These are phyloP conservation scores for Betula pendula DNA, from an alignment of 306 rosid genomes.

Conservation along the genomic window DNA sequence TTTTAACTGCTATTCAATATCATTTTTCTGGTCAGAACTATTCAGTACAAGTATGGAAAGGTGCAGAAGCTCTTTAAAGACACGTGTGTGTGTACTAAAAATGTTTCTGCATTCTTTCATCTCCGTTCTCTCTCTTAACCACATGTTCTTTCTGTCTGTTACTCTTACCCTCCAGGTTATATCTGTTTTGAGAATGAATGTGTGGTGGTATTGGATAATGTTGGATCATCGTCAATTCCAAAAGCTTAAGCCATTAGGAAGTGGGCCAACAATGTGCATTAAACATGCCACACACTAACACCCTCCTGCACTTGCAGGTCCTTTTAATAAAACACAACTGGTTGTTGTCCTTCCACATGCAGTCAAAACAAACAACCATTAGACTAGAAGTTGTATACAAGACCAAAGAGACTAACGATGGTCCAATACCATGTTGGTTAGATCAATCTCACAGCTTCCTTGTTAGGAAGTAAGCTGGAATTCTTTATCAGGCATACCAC, in stretches of 20 bases:
- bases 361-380: background rate
- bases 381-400: background rate
- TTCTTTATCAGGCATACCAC: background rate
- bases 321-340: background rate
- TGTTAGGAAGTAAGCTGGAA: background rate
- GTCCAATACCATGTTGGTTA: background rate
- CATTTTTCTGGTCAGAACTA: background rate
- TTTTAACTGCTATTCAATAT: background rate
- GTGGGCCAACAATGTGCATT: background rate
- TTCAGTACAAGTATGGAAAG: background rate
- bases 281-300: background rate
- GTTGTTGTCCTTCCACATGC: background rate
- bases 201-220: background rate
- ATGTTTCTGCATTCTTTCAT: background rate
- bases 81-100: background rate
- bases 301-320: background rate
- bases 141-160: background rate
- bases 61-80: background rate
- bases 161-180: background rate
- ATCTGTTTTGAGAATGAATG: background rate
- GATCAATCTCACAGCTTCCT: background rate
- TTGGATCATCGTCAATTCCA: background rate
- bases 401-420: background rate
- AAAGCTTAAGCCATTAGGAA: background rate
- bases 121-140: background rate